Evolutionary conservation across 2,329 filamentous ascomycete species (phyloP).

Genomic region (Botrytis fabae): DNA sequence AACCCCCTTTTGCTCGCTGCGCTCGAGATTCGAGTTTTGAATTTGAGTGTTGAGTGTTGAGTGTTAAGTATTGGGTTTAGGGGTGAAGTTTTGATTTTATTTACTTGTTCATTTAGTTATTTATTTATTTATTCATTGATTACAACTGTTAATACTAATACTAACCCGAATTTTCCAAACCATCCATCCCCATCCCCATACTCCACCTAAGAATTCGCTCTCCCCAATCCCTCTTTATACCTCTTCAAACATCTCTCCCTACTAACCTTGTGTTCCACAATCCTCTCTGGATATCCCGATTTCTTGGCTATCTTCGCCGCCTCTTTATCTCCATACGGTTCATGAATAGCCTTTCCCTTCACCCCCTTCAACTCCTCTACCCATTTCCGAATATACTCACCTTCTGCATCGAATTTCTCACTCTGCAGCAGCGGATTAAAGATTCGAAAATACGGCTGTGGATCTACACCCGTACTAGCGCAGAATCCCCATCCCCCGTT

Average conservation of each 20-base stretch:
- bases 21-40: neutral
- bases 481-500: constrained; percentile 42
- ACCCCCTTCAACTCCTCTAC: constrained; percentile 70
- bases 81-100: neutral
- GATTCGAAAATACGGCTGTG: constrained; percentile 86
- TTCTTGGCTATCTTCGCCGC: constrained; percentile 58
- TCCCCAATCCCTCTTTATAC: constrained; percentile 66
- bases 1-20: constrained; percentile 1
- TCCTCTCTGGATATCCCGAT: constrained; percentile 70
- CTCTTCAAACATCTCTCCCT: constrained; percentile 66
- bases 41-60: neutral
- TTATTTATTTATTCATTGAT: no score
- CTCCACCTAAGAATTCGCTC: constrained; percentile 42
- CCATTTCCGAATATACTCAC: constrained; percentile 81
- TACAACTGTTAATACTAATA: no score
- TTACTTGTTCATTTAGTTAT: no score
- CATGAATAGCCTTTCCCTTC: constrained; percentile 71
- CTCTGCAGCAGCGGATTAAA: constrained; percentile 86
- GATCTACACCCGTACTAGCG: constrained; percentile 76
- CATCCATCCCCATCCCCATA: neutral
- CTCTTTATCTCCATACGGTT: constrained; percentile 75
- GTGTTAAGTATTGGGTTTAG: no score
- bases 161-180: no score
- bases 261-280: constrained; percentile 71
- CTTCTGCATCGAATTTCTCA: constrained; percentile 79